Evolutionary conservation across 805 yeast species (phyloP), one percentile per base, ranked within the genome.

Genomic region (Starmerella apis): DNA sequence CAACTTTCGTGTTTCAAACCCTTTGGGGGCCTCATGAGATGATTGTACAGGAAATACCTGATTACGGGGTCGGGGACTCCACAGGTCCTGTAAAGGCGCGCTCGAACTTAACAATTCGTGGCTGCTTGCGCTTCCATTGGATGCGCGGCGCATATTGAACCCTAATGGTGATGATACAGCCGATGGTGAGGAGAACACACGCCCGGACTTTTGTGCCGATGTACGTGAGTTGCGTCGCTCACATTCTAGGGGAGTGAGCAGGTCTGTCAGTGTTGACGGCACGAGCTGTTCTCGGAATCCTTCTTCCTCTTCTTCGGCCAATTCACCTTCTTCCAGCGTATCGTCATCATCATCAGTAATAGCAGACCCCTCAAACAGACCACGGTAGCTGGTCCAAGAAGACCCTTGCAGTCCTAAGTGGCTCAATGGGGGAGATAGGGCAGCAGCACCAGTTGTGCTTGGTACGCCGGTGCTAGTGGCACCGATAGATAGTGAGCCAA

Each of bases 201-300:
- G 30, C 38, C 56, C 56, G 3, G 51, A 42, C 25, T 50, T 50
- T 13, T 39, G 49, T 4, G 48, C 53, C 11, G 58, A 55, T 11
- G 44, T 58, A 11, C 86, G 71, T 10, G 87, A 80, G 46, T 72
- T 74, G 53, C 86, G 78, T 42, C 95, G 72, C 58, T 81, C 70
- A 19, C 83, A 65, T 62, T 87, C 95, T 56, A 78, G 83, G 0
- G 94, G 94, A 0, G 94, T 85, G 44, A 88, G 68, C 45, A 86
- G 68, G 56, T 86, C 95, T n/a, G 81, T 76, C 33, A 87, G 67
- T 25, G 88, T 77, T 5, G 81, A 79, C 1, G 96, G 96, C 3
- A 87, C 83, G 58, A 78, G 83, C 61, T 84, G 94, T 56, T 84
- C 88, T 43, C 76, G 84, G 61, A 68, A 75, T 6, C 72, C 67